Conservation (phyloP, 1,284 basidiomycete genomes). For the Ceratobasidium sp. region DNA sequence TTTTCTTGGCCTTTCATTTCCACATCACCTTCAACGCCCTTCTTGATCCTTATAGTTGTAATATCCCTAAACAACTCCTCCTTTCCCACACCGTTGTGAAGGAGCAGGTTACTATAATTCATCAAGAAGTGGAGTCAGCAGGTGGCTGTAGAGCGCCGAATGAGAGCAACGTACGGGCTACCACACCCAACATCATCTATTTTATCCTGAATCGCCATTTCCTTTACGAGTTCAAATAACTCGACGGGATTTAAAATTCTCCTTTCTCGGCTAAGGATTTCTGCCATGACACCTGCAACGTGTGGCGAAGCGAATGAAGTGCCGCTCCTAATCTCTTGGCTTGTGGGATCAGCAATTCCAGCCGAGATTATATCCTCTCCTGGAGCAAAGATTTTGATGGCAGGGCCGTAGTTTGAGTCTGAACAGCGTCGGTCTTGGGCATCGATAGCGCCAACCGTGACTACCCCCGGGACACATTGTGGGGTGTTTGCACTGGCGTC, state of each 20-base stretch:
- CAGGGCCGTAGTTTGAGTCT: slow-evolving; percentile 59
- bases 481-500: slow-evolving; percentile 51
- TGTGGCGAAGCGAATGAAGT: slow-evolving; percentile 43
- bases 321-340: slow-evolving; percentile 22
- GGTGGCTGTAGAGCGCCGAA: neutral
- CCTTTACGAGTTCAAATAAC: slow-evolving; percentile 28
- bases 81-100: neutral
- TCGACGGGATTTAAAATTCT: slow-evolving; percentile 31
- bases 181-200: neutral
- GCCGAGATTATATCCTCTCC: slow-evolving; percentile 48
- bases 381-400: slow-evolving; percentile 52
- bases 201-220: slow-evolving; percentile 7
- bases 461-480: slow-evolving; percentile 48
- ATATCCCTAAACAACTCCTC: too few relatives aligned
- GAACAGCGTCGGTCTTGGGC: slow-evolving; percentile 46
- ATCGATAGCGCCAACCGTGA: slow-evolving; percentile 51
- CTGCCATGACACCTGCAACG: slow-evolving; percentile 41
- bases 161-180: neutral
- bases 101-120: neutral
- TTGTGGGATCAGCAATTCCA: slow-evolving; percentile 34
- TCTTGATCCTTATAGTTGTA: too few relatives aligned
- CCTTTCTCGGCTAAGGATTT: slow-evolving; percentile 27
- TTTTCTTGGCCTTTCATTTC: too few relatives aligned
- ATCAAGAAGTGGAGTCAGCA: neutral
- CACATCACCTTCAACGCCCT: too few relatives aligned